These are phyloP conservation scores for Pleurostoma richardsiae DNA, from an alignment of 2,329 filamentous ascomycete genomes.

Conservation along the genomic window DNA sequence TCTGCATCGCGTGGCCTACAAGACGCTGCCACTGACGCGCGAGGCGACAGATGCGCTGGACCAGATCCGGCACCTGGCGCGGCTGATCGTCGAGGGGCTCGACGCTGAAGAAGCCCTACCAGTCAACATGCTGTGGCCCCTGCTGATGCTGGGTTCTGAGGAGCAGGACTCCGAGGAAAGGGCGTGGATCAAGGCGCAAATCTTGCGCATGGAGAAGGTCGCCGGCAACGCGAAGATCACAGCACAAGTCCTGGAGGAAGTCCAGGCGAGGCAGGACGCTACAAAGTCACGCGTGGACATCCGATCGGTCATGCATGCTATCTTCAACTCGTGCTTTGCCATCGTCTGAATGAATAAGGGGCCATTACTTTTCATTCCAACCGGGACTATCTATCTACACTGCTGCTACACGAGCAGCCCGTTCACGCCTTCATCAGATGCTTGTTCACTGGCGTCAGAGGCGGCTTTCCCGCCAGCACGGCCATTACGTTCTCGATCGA, in stretches of 20 bases:
- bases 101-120: slow-evolving; percentile 40
- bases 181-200: slow-evolving; percentile 44
- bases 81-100: slow-evolving; percentile 34
- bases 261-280: slow-evolving; percentile 36
- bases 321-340: slow-evolving; percentile 48
- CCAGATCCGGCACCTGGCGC: slow-evolving; percentile 42
- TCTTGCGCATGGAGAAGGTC: slow-evolving; percentile 40
- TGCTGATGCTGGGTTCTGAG: slow-evolving; percentile 51
- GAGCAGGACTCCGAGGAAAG: slow-evolving; percentile 43
- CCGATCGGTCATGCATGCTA: slow-evolving; percentile 37
- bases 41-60: slow-evolving; percentile 40
- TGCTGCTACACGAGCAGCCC: neutral
- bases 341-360: slow-evolving; percentile 32
- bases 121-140: slow-evolving; percentile 52
- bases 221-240: slow-evolving; percentile 38
- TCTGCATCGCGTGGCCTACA: slow-evolving; percentile 52
- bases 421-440: slow-evolving; percentile 30
- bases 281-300: slow-evolving; percentile 35
- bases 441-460: slow-evolving; percentile 48
- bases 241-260: slow-evolving; percentile 38
- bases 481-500: slow-evolving; percentile 48
- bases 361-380: neutral
- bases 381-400: neutral
- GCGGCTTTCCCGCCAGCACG: slow-evolving; percentile 35
- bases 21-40: slow-evolving; percentile 44